These are phyloP conservation scores for Macaranga tanarius DNA, from an alignment of 441 rosid genomes.

Conservation along the genomic window DNA sequence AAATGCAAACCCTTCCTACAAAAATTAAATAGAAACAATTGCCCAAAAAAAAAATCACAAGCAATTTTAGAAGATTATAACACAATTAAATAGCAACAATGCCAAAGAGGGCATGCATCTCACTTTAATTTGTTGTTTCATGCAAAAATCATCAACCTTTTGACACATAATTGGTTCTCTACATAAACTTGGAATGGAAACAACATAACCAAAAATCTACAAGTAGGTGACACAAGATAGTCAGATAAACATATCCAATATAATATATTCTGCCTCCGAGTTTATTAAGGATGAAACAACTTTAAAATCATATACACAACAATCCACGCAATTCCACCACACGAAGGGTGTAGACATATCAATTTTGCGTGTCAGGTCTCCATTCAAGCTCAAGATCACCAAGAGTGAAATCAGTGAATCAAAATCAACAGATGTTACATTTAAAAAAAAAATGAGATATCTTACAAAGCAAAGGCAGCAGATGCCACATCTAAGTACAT, in stretches of 20 bases:
- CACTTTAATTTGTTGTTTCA: neutral
- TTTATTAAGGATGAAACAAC: neutral
- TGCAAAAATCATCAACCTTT: neutral
- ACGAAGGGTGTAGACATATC: neutral
- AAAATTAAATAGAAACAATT: neutral
- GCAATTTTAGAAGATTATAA: slow-evolving; percentile 6
- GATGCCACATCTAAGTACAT: slow-evolving; percentile 6
- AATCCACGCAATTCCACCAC: neutral
- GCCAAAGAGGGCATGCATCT: neutral
- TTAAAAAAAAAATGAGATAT: neutral
- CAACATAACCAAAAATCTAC: neutral
- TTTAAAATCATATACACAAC: neutral
- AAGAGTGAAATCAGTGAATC: neutral
- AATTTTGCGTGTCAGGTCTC: neutral
- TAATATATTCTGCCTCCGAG: neutral
- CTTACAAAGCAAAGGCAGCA: neutral
- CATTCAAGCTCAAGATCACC: neutral
- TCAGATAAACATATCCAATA: neutral
- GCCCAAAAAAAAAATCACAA: neutral
- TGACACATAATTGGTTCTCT: neutral
- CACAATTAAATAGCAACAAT: neutral
- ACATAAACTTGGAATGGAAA: neutral
- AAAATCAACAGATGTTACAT: neutral
- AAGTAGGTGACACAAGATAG: neutral
- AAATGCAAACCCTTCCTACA: slow-evolving; percentile 99